phyloP scores from a whole-genome alignment of 495 filamentous ascomycete species.

The Podospora bellae-mahoneyi region DNA sequence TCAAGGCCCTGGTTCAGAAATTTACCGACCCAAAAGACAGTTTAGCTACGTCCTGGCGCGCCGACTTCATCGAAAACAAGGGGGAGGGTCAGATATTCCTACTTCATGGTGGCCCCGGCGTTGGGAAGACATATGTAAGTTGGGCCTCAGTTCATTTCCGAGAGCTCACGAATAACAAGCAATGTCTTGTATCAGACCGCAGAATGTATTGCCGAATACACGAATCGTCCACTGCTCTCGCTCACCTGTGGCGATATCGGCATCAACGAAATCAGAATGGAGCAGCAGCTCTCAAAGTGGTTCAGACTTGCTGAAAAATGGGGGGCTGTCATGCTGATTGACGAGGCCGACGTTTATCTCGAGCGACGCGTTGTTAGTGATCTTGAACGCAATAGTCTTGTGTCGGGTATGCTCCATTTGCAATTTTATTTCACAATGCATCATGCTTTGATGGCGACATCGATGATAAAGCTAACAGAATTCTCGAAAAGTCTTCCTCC shows the following conservation, averaged over 20 bases:
- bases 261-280: background rate
- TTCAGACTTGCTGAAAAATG: constrained; percentile 13
- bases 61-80: constrained; percentile 40
- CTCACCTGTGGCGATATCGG: constrained; percentile 28
- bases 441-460: no score
- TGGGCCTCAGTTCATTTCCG: no score
- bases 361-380: constrained; percentile 19
- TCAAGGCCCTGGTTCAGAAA: background rate
- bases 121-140: constrained; percentile 42
- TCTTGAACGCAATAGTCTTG: background rate
- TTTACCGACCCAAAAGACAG: background rate
- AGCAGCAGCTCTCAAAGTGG: constrained; percentile 6
- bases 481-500: constrained; percentile 40
- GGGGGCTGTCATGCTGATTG: constrained; percentile 34
- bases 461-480: no score
- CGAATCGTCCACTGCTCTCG: constrained; percentile 18
- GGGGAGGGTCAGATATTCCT: constrained; percentile 48
- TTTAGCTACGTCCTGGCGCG: constrained; percentile 7
- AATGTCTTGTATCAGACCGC: no score
- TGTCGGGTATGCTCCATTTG: background rate
- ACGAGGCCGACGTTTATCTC: constrained; percentile 40
- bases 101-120: constrained; percentile 47
- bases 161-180: no score
- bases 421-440: background rate
- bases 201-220: constrained; percentile 22